These are phyloP conservation scores for Cyphellophora attinorum DNA, from an alignment of 2,329 filamentous ascomycete genomes.

Conservation along the genomic window DNA sequence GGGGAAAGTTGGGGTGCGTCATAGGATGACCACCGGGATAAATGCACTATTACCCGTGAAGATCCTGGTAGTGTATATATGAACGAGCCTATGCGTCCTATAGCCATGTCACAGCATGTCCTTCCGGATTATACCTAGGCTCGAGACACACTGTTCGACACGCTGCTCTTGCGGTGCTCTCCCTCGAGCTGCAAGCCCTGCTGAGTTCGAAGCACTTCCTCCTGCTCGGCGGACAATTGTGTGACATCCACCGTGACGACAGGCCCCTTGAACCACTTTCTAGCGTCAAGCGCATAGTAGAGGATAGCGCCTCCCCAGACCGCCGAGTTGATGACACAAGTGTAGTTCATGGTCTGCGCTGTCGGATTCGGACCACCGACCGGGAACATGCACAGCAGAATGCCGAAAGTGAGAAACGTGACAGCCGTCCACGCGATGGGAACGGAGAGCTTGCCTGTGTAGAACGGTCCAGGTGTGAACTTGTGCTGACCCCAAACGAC, in stretches of 20 bases:
- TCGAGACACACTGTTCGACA: too few relatives aligned
- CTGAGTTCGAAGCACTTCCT: constrained; percentile 17
- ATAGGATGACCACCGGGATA: too few relatives aligned
- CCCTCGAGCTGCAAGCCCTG: constrained; percentile 14
- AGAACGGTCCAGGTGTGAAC: constrained; percentile 51
- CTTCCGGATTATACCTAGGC: too few relatives aligned
- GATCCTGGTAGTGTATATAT: too few relatives aligned
- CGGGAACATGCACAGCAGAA: constrained; percentile 51
- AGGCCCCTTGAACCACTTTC: constrained; percentile 52
- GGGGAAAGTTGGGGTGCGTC: too few relatives aligned
- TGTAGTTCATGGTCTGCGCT: constrained; percentile 51
- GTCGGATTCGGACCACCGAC: constrained; percentile 43
- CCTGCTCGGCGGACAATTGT: constrained; percentile 22
- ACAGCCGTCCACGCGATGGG: constrained; percentile 46
- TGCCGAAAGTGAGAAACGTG: constrained; percentile 46
- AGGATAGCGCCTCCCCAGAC: constrained; percentile 48
- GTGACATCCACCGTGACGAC: constrained; percentile 42
- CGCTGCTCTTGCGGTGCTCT: background rate
- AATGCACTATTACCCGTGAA: too few relatives aligned
- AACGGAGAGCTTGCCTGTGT: constrained; percentile 45
- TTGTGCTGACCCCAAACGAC: constrained; percentile 48
- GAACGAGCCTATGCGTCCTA: too few relatives aligned
- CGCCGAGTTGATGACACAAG: constrained; percentile 49
- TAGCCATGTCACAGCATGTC: too few relatives aligned
- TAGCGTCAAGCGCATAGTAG: constrained; percentile 48